Base-by-base conservation (phyloP, 805 yeast species). In the Ogataea wickerhamii region DNA sequence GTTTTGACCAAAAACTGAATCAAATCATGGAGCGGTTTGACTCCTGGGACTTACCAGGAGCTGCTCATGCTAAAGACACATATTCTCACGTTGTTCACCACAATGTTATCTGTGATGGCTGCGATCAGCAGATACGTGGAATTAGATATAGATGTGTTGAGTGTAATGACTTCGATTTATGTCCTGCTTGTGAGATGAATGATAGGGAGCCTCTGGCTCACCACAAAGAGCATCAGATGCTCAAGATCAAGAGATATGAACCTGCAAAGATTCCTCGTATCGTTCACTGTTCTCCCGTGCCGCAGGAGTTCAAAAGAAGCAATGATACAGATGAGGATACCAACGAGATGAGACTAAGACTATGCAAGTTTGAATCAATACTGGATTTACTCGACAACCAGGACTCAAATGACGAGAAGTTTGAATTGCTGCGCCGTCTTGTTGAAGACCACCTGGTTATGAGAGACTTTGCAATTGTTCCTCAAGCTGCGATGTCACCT, bases 141-240 rank as follows among this genome's bases (percentile, higher is more conserved):
- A 44, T 55, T 5, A 64, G 83, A 34, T 77, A 66, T 49, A 66
- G 68, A 30, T 77, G 83, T 53, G 45, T 68, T 18, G 69, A 74
- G 21, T 77, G 83, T 49, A 52, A 53, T 3, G 74, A 78, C 51
- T 74, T 63, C 51, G 82, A 78, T 50, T 54, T 77, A 36, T 77
- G 83, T 50, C 66, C 66, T 33, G 30, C 46, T 6, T 70, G 75
- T 49, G 73, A 70, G 41, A 36, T 46, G 1, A 37, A 41, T 7
- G 48, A 47, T 18, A 28, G 35, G 18, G 52, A 42, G 32, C 30
- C 28, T 4, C 8, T 18, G 6, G 21, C 26, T 8, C 66, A 61
- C 40, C 32, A 32, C 2, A 32, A 29, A 4, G 30, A 40, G 23
- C 67, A 62, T 42, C 54, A 52, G 17, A 38, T 61, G 53, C 22